Percentiles rank a stretch among this genome's conserved stretches.
These are phyloP conservation scores for Castanea sativa DNA, from an alignment of 306 rosid species.

Conservation along the genomic window DNA sequence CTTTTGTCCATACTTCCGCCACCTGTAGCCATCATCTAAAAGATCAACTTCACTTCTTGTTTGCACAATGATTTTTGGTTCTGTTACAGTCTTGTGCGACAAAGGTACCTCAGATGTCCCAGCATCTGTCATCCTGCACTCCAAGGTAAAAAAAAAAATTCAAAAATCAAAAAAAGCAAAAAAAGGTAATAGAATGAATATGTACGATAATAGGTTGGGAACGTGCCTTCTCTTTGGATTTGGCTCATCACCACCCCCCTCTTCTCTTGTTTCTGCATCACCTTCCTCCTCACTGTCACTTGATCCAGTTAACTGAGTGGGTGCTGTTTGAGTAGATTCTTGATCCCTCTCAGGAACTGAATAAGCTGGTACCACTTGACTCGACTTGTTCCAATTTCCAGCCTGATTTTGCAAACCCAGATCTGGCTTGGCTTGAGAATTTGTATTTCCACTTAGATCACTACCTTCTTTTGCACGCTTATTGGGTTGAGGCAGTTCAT, in stretches of 20 bases:
- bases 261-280: slow-evolving; percentile 54
- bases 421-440: slow-evolving; percentile 50
- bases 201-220: slow-evolving; percentile 12
- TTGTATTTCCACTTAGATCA: slow-evolving; percentile 51
- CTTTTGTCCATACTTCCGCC: slow-evolving; percentile 99
- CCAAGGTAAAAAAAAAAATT: slow-evolving; percentile 14
- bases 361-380: slow-evolving; percentile 41
- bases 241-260: slow-evolving; percentile 61
- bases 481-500: slow-evolving; percentile 70
- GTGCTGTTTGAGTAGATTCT: slow-evolving; percentile 43
- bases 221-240: slow-evolving; percentile 83
- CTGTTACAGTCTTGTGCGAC: slow-evolving; percentile 81
- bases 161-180: slow-evolving; percentile 13
- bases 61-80: slow-evolving; percentile 93
- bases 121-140: slow-evolving; percentile 66
- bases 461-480: slow-evolving; percentile 68
- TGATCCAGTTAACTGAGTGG: slow-evolving; percentile 45
- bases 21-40: slow-evolving; percentile 90
- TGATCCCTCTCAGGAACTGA: slow-evolving; percentile 39
- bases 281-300: slow-evolving; percentile 69
- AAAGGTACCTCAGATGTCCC: slow-evolving; percentile 54
- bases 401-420: slow-evolving; percentile 52
- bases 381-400: slow-evolving; percentile 42
- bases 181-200: background rate
- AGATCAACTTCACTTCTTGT: slow-evolving; percentile 96